Base-by-base conservation (phyloP, 2,329 filamentous ascomycete genomes). In the Aureobasidium subglaciale region DNA sequence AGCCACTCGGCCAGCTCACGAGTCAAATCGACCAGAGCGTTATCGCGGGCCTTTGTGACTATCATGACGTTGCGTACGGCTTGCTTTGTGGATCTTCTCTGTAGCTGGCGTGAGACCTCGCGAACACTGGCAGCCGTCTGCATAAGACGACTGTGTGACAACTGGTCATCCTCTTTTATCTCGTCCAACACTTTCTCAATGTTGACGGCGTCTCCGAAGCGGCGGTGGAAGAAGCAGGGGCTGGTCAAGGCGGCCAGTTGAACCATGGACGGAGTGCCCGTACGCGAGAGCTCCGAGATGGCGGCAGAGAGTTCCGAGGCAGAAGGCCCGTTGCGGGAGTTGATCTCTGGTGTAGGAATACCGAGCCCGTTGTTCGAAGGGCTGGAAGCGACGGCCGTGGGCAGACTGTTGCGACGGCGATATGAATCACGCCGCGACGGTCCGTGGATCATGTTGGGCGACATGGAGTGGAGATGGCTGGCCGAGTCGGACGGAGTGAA, bases 61-160 rank as follows among this genome's bases (percentile, higher is more conserved):
- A 99, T 96, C 93, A 99, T 97, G 66, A 99, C 83, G 69, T 90
- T 96, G 66, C 83, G 84, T 43, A 99, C 91, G 10, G 91, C 91
- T 62, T 91, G 86, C 73, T 88, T 93, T 71, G 97, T 90, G 20
- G 93, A 92, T 37, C 90, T 83, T 56, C 92, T 84, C 73, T 96
- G 92, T 57, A 99, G 79, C 73, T 97, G 93, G 71, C 95, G 92
- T 15, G 90, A 95, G 11, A 99, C 91, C 72, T 99, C 93, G 53
- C 93, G 85, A 18, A 99, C 93, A 43, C 90, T 88, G 0, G 90
- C 95, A 49, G 93, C 93, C 0, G 93, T 99, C 75, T 96, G 92
- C 66, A 96, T 89, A 38, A 99, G 81, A 54, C 91, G 84, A 9
- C 90, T 96, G 73, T 97, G 93, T 30, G 90, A 96, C 77, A 96